Evolutionary conservation across 106 monocot species (phyloP), one percentile per base, ranked within the genome.

Genomic region (Allium fistulosum): DNA sequence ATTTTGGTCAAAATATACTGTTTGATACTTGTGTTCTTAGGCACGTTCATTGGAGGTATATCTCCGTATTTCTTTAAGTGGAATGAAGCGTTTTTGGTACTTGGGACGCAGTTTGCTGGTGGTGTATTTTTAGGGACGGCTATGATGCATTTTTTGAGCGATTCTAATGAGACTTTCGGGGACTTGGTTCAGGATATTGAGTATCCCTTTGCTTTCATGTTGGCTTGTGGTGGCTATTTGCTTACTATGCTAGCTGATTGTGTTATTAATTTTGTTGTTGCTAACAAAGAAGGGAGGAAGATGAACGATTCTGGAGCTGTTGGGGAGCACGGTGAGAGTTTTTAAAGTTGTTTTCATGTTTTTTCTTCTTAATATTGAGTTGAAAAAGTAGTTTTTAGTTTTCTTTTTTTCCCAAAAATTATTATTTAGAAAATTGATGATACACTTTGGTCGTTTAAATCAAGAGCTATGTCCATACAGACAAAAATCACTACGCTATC

Each of bases 91-190:
- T 87, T 92, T 63, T 73, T 92, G 17, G 70, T 57, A 8, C 71
- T 92, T 81, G 91, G 91, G 58, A 92, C 91, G 15, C 91, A 87
- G 82, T 92, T 92, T 49, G 91, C 87, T n/a, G 91, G 87, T 51
- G 91, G 91, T 7, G 91, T 92, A n/a, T 92, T 92, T 67, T 65
- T 92, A n/a, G 91, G 84, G n/a, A 92, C 87, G 46, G 91, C 91
- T 47, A 66, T 92, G 48, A 92, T 92, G 84, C 91, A 92, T 57
- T 92, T 91, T 74, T 72, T 91, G 67, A 82, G 84, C 72, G 91
- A 91, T 63, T 68, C 91, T 3, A 73, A 87, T 49, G 81, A 84
- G 79, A 82, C 87, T 0, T 91, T 91, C 58, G 84, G 46, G 77
- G 82, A 78, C 56, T 66, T 92, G 63, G 78, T 84, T 15, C 37